phyloP scores from a whole-genome alignment of 2,329 filamentous ascomycete genomes.

The Emergomyces africanus region DNA sequence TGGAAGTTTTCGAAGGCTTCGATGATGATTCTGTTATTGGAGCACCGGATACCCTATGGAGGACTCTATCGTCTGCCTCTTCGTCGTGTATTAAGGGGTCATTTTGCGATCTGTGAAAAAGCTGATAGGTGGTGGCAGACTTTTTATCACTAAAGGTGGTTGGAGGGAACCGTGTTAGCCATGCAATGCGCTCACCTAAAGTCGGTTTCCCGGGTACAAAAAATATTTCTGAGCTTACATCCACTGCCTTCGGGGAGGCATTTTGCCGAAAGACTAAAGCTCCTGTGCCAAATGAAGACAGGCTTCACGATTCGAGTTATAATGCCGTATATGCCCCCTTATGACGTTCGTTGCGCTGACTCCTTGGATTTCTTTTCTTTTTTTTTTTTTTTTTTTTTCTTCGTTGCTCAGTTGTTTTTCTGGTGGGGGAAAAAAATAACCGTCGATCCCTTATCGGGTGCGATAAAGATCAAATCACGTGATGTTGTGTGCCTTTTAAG shows the following conservation, averaged over 20 bases:
- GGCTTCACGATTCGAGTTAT: not conserved
- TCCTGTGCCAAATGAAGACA: not conserved
- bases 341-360: not conserved
- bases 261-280: conserved; percentile 1
- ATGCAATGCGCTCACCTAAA: not conserved
- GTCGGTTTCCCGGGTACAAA: too few species aligned
- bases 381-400: too few species aligned
- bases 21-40: conserved; percentile 13
- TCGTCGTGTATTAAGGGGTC: conserved; percentile 93
- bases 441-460: not conserved
- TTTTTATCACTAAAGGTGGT: conserved; percentile 11
- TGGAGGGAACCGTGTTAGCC: not conserved
- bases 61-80: conserved; percentile 76
- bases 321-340: not conserved
- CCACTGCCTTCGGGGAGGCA: conserved; percentile 12
- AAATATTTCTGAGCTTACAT: conserved; percentile 7
- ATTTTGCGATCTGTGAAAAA: conserved; percentile 64
- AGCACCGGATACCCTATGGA: conserved; percentile 51
- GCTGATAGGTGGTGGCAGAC: conserved; percentile 12
- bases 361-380: too few species aligned
- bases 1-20: conserved; percentile 38
- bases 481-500: too few species aligned
- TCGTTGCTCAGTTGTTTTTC: too few species aligned
- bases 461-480: not conserved
- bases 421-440: not conserved